A percentile compares a stretch with the other conserved stretches of the same genome.
These are phyloP conservation scores for Leptomonas seymouri DNA, from an alignment of 208 protist genomes.

Conservation along the genomic window DNA sequence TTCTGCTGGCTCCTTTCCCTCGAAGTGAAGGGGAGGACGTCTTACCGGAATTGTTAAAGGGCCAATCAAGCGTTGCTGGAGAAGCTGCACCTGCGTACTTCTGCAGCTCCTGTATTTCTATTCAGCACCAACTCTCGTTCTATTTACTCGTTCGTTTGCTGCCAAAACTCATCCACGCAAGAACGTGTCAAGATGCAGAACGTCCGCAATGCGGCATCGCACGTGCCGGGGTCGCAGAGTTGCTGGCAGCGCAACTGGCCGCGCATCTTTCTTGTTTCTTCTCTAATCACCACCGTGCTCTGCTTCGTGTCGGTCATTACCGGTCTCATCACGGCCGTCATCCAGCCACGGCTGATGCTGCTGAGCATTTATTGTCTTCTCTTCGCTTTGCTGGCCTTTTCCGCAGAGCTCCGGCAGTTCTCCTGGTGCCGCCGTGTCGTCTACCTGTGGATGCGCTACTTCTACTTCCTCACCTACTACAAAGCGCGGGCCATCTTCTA, in stretches of 20 bases:
- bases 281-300: slow-evolving; percentile 37
- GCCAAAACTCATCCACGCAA: no score
- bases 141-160: no score
- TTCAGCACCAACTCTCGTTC: no score
- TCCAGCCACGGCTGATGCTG: slow-evolving; percentile 24
- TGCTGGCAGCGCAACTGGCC: slow-evolving; percentile 60
- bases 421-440: slow-evolving; percentile 44
- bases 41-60: no score
- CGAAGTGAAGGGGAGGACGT: no score
- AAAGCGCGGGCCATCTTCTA: slow-evolving; percentile 68
- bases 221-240: slow-evolving; percentile 4
- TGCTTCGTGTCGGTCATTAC: slow-evolving; percentile 48
- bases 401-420: slow-evolving; percentile 75
- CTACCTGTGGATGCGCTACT: slow-evolving; percentile 69
- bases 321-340: slow-evolving; percentile 37
- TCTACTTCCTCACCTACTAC: slow-evolving; percentile 82
- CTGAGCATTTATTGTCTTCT: slow-evolving; percentile 69
- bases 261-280: slow-evolving; percentile 47
- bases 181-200: slow-evolving; percentile 1
- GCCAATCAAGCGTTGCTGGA: no score
- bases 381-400: slow-evolving; percentile 68
- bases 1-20: no score
- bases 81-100: no score
- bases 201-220: slow-evolving; percentile 12
- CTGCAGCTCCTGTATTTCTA: no score